phyloP scores from a whole-genome alignment of 495 filamentous ascomycete genomes.

The Xylaria curta region DNA sequence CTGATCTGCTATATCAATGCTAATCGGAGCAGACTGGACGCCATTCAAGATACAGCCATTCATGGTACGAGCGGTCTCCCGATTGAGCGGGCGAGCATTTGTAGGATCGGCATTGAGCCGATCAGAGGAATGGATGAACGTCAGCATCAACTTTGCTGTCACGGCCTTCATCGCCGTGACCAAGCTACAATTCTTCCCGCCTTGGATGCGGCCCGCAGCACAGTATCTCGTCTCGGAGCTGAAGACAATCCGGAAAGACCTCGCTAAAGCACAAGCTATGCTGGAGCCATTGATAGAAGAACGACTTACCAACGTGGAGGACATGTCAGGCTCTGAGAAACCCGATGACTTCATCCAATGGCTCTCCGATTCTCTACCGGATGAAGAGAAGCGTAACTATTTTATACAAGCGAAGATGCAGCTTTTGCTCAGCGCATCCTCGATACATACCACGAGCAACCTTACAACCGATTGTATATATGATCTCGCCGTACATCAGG shows the following conservation, averaged over 20 bases:
- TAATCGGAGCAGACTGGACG: conserved; percentile 41
- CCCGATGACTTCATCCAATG: conserved; percentile 45
- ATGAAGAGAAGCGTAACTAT: conserved; percentile 40
- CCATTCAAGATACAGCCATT: conserved; percentile 47
- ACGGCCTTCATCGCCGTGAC: conserved; percentile 47
- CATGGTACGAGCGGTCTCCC: conserved; percentile 42
- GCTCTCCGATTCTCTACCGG: conserved; percentile 42
- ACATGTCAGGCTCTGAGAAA: conserved; percentile 35
- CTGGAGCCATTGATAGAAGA: conserved; percentile 41
- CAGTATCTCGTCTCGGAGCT: conserved; percentile 43
- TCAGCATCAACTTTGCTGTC: conserved; percentile 45
- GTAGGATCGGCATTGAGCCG: conserved; percentile 43
- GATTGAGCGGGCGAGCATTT: conserved; percentile 43
- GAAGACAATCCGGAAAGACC: conserved; percentile 36
- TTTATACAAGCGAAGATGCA: conserved; percentile 41
- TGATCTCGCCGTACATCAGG: conserved; percentile 58
- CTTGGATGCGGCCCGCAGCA: conserved; percentile 43
- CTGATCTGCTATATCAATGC: conserved; percentile 22
- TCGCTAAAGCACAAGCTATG: conserved; percentile 39
- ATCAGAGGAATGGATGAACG: conserved; percentile 45
- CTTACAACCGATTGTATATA: conserved; percentile 47
- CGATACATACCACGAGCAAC: conserved; percentile 48
- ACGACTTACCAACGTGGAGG: conserved; percentile 37
- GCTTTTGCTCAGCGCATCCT: conserved; percentile 43
- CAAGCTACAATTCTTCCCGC: conserved; percentile 47